Percentiles rank a stretch among this genome's conserved stretches.
phyloP scores from a whole-genome alignment of 2,329 filamentous ascomycete species.

The Claviceps sp. region DNA sequence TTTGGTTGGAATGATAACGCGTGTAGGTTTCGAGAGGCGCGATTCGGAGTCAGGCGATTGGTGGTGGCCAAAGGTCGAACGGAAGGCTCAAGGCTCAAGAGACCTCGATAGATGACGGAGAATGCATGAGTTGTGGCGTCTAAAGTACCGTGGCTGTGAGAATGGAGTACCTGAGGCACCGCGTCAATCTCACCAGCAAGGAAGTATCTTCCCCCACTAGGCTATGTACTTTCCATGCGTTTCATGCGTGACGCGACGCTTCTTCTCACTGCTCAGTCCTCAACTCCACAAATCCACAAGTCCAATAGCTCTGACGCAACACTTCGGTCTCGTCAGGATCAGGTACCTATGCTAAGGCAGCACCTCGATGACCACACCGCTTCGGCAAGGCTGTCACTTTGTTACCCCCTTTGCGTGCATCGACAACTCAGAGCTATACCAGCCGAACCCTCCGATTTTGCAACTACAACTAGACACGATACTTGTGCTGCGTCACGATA shows the following conservation, averaged over 20 bases:
- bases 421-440: background rate
- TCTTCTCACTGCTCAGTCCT: background rate
- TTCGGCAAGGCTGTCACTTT: background rate
- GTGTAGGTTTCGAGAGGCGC: background rate
- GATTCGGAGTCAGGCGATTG: background rate
- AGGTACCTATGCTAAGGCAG: background rate
- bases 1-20: background rate
- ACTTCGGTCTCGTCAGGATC: background rate
- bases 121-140: background rate
- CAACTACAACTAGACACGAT: background rate
- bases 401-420: background rate
- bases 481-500: background rate
- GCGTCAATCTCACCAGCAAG: background rate
- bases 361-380: background rate
- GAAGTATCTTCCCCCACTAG: background rate
- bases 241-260: too few species aligned
- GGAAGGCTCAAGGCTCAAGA: too few species aligned
- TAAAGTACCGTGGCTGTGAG: background rate
- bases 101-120: background rate
- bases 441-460: background rate
- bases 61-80: background rate
- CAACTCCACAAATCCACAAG: background rate
- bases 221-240: background rate
- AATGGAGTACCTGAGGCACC: background rate
- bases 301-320: constrained; percentile 2